A percentile compares a stretch with the other conserved stretches of the same genome.
These are phyloP conservation scores for Pelargonium citronellum DNA, from an alignment of 441 rosid species.

Conservation along the genomic window DNA sequence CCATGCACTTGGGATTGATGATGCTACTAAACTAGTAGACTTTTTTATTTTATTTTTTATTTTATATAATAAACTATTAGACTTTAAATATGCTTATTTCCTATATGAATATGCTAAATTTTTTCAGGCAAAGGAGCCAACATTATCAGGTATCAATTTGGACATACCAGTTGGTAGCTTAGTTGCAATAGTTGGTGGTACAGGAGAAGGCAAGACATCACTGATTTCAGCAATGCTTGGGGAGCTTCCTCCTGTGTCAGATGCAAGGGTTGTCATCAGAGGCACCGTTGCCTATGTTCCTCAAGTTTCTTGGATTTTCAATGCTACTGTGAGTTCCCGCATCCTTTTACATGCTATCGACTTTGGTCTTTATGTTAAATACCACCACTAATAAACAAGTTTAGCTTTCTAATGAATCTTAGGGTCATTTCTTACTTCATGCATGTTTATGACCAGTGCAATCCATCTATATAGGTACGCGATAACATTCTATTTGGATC, in stretches of 20 bases:
- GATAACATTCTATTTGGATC: slow-evolving; percentile 86
- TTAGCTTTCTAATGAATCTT: slow-evolving; percentile 4
- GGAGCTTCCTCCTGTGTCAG: slow-evolving; percentile 68
- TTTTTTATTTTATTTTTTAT: too few relatives aligned
- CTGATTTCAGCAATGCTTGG: slow-evolving; percentile 94
- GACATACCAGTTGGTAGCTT: slow-evolving; percentile 83
- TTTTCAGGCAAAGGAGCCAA: slow-evolving; percentile 67
- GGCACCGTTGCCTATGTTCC: slow-evolving; percentile 94
- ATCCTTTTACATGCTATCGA: slow-evolving; percentile 20
- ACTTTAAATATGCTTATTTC: not conserved
- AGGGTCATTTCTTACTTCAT: slow-evolving; percentile 6
- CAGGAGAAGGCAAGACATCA: slow-evolving; percentile 98
- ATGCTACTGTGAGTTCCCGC: slow-evolving; percentile 69
- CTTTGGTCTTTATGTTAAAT: slow-evolving; percentile 17
- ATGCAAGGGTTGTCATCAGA: slow-evolving; percentile 55
- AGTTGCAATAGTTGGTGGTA: slow-evolving; percentile 89
- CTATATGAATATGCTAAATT: slow-evolving; percentile 16
- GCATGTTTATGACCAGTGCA: slow-evolving; percentile 2
- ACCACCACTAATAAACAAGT: not conserved
- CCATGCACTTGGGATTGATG: not conserved
- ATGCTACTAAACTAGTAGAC: not conserved
- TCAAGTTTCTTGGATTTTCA: slow-evolving; percentile 96
- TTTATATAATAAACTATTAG: not conserved
- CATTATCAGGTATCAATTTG: slow-evolving; percentile 73
- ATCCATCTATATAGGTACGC: slow-evolving; percentile 52